Evolutionary conservation across 2,329 filamentous ascomycete species (phyloP).

Genomic region (Colletotrichum gloeosporioides): DNA sequence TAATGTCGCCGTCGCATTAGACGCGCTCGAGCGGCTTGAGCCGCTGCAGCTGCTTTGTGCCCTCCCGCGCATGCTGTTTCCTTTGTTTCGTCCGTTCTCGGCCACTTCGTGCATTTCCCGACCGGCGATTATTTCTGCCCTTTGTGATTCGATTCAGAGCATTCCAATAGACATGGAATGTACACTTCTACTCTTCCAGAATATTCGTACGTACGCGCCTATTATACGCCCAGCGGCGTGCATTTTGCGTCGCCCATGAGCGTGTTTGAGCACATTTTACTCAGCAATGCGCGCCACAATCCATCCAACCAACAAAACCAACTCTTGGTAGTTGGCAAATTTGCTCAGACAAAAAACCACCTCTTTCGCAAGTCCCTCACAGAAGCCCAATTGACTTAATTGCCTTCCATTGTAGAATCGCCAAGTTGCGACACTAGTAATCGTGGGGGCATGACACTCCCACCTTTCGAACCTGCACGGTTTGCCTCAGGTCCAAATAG

Average conservation of each 20-base stretch:
- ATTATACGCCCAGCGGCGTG: neutral
- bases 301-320: neutral
- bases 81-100: neutral
- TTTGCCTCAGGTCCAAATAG: neutral
- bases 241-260: neutral
- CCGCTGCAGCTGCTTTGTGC: conserved; percentile 13
- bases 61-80: conserved; percentile 9
- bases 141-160: neutral
- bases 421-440: neutral
- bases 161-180: neutral
- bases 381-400: neutral
- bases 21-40: conserved; percentile 8
- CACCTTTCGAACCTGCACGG: neutral
- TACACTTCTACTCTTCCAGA: neutral
- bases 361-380: neutral
- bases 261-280: conserved; percentile 21
- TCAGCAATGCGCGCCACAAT: neutral
- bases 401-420: neutral
- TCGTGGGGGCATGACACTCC: neutral
- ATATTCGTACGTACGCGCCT: neutral
- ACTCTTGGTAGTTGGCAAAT: neutral
- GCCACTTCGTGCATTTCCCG: neutral
- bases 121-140: neutral
- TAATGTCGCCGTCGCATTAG: neutral
- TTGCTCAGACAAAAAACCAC: neutral